Evolutionary conservation across 169 alveolate species (phyloP), one percentile per base, ranked within the genome.

Genomic region (Amoebophrya sp.): DNA sequence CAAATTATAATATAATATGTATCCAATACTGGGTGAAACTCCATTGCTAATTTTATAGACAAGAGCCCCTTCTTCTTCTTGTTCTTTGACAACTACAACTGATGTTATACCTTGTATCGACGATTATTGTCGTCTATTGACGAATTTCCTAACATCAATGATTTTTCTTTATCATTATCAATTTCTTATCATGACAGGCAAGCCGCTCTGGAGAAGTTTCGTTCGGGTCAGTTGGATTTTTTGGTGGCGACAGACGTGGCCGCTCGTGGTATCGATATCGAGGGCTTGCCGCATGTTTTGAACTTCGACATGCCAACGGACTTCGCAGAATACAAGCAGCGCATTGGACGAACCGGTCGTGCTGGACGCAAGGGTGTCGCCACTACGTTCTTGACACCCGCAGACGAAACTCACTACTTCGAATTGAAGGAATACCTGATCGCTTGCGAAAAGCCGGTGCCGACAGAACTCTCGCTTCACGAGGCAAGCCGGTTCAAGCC

Each of bases 221-320:
- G 18, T 6, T 6, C 29, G 29, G 65, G 65, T 12, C 65, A 47
- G 93, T 92, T 78, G 41, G 93, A 92, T 91, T 78, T 92, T 55
- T 54, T 92, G 41, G 91, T 92, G 41, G 93, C 93, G 90, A 92
- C 93, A 29, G 93, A 92, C 26, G 93, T 92, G 40, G 93, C 91
- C 12, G 93, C 91, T 34, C 93, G 93, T 38, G 93, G 93, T 33
- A 77, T 92, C 55, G 91, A 92, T 40, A 78, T 92, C 65, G 93
- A 92, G 89, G 93, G 93, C 41, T 89, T 92, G 76, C 93, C 78
- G 93, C 91, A 89, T 0, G 93, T 92, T 40, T 83, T 92, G 89
- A 78, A 78, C 93, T 92, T 92, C 93, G 93, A 92, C 78, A 92
- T 92, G 93, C 91, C 93, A 39, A 92, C 78, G 65, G 89, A 89